Evolutionary conservation across 2,329 filamentous ascomycete genomes (phyloP).

Genomic region (Venturia carpophila): DNA sequence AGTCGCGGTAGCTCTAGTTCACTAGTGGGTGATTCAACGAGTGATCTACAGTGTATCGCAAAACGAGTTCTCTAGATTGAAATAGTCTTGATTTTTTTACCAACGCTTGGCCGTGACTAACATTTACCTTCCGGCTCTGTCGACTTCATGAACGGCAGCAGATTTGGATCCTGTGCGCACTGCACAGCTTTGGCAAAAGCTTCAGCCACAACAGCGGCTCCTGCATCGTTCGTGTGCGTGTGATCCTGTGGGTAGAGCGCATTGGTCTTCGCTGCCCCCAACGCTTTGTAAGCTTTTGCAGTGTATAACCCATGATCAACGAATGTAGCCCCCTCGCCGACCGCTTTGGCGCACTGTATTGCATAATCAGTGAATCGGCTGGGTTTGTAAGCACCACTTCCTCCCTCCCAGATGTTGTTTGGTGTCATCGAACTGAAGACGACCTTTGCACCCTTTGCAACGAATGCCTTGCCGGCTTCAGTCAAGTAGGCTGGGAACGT

Average conservation of each 20-base stretch:
- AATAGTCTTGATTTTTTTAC: not conserved
- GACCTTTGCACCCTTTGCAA: slow-evolving; percentile 52
- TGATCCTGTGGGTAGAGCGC: slow-evolving; percentile 50
- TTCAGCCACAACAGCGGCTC: slow-evolving; percentile 49
- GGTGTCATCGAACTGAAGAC: slow-evolving; percentile 53
- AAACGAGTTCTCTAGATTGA: no score
- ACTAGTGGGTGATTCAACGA: no score
- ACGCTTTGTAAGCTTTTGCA: slow-evolving; percentile 44
- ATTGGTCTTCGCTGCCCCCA: slow-evolving; percentile 46
- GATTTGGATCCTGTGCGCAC: slow-evolving; percentile 33
- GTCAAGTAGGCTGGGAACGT: slow-evolving; percentile 55
- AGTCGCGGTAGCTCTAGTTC: no score
- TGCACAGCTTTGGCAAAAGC: slow-evolving; percentile 52
- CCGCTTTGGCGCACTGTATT: slow-evolving; percentile 37
- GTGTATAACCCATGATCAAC: slow-evolving; percentile 55
- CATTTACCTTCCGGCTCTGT: not conserved
- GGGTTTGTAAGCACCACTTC: slow-evolving; percentile 41
- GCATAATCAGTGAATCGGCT: slow-evolving; percentile 52
- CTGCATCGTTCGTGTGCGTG: slow-evolving; percentile 51
- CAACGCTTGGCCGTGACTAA: not conserved
- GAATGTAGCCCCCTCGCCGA: slow-evolving; percentile 42
- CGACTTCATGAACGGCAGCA: not conserved
- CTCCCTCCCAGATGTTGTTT: slow-evolving; percentile 55
- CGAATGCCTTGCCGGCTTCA: slow-evolving; percentile 48
- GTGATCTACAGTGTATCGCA: no score